phyloP scores from a whole-genome alignment of 768 basidiomycete genomes.

The Kwoniella dendrophila region DNA sequence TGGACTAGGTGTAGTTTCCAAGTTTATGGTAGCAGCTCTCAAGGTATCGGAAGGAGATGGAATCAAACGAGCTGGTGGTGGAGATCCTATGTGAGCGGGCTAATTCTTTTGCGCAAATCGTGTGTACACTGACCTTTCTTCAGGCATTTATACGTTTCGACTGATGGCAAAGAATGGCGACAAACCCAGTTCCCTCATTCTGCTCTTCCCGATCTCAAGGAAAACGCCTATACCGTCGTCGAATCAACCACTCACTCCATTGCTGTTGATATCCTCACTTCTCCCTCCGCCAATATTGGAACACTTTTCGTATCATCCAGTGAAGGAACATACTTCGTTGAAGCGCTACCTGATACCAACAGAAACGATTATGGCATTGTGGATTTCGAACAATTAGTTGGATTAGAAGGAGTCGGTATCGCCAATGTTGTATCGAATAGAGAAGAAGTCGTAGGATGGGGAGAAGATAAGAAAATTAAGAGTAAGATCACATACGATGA shows the following conservation, averaged over 20 bases:
- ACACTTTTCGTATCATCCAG: constrained; percentile 95
- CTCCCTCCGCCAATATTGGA: constrained; percentile 65
- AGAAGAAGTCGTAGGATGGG: constrained; percentile 74
- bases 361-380: constrained; percentile 84
- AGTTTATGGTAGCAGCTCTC: constrained; percentile 88
- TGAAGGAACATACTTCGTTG: constrained; percentile 92
- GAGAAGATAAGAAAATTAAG: constrained; percentile 71
- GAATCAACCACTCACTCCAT: constrained; percentile 92
- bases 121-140: constrained; percentile 38
- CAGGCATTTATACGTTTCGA: constrained; percentile 71
- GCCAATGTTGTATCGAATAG: constrained; percentile 85
- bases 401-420: constrained; percentile 72
- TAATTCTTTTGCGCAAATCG: background rate
- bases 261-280: constrained; percentile 85
- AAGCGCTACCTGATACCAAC: constrained; percentile 89
- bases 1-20: constrained; percentile 88
- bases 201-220: constrained; percentile 49
- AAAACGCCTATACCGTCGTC: constrained; percentile 84
- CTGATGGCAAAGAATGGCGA: constrained; percentile 82
- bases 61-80: constrained; percentile 30
- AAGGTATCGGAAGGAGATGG: constrained; percentile 64
- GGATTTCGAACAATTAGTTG: constrained; percentile 74
- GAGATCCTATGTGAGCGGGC: constrained; percentile 49
- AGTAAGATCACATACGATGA: constrained; percentile 89
- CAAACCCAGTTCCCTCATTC: constrained; percentile 87